These are phyloP conservation scores for Asparagopsis taxiformis DNA, from an alignment of 31 red algal genomes.

Conservation along the genomic window DNA sequence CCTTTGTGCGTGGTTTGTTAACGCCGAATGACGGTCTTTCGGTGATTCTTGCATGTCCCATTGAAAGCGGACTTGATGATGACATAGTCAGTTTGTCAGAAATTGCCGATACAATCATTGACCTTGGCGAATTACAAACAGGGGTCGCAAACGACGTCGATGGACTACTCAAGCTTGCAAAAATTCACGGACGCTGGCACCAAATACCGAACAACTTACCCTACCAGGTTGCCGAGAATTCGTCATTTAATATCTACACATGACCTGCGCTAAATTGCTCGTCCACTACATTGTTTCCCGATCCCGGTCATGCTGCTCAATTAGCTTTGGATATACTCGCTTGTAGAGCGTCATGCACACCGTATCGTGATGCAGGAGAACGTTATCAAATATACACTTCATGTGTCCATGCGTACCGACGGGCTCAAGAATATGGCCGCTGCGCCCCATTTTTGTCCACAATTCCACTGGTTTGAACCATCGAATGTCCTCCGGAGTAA, in stretches of 20 bases:
- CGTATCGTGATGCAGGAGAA: conserved; percentile 80
- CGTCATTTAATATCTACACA: conserved; percentile 23
- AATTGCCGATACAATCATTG: conserved; percentile 23
- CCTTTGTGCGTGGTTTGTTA: conserved; percentile 21
- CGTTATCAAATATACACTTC: conserved; percentile 90
- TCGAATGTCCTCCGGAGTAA: conserved; percentile 89
- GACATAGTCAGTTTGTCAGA: conserved; percentile 29
- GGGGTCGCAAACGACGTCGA: conserved; percentile 37
- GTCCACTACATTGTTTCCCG: no score
- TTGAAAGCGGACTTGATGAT: conserved; percentile 36
- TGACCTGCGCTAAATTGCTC: no score
- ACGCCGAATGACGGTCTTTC: background rate
- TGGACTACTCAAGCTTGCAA: conserved; percentile 19
- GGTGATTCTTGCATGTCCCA: conserved; percentile 28
- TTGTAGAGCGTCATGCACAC: conserved; percentile 93
- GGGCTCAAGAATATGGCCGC: conserved; percentile 85
- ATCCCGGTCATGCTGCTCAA: no score
- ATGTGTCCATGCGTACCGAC: conserved; percentile 93
- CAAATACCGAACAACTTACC: background rate
- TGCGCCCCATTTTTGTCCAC: conserved; percentile 88
- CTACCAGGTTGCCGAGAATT: no score
- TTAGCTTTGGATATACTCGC: conserved; percentile 85
- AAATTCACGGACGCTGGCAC: conserved; percentile 38
- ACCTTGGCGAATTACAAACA: conserved; percentile 39
- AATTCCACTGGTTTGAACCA: conserved; percentile 85